phyloP scores from a whole-genome alignment of 257 asterid genomes.

The Solanum pimpinellifolium region DNA sequence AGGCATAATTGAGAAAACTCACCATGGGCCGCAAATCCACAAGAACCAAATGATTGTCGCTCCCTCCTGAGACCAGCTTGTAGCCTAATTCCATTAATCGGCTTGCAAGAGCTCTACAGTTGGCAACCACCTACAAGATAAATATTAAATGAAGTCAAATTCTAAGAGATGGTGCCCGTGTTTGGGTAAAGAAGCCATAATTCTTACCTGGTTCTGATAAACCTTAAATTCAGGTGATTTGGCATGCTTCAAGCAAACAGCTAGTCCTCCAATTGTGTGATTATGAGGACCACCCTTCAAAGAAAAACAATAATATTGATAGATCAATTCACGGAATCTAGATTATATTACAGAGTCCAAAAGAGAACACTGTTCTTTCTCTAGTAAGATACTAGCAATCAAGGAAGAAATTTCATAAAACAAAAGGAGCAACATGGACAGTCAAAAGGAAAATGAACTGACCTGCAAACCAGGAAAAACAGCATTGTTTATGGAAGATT shows the following conservation, averaged over 20 bases:
- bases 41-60: conserved; percentile 95
- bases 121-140: conserved; percentile 56
- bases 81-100: conserved; percentile 71
- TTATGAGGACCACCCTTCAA: conserved; percentile 91
- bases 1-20: conserved; percentile 4
- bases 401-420: background rate
- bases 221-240: conserved; percentile 64
- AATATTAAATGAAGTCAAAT: background rate
- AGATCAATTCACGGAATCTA: background rate
- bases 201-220: conserved; percentile 66
- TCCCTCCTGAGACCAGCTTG: conserved; percentile 88
- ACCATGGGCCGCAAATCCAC: conserved; percentile 92
- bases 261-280: conserved; percentile 90
- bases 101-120: conserved; percentile 81
- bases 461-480: conserved; percentile 97
- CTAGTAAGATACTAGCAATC: background rate
- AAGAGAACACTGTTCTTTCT: background rate
- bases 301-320: background rate
- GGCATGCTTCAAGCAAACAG: conserved; percentile 75
- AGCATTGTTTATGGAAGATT: conserved; percentile 79
- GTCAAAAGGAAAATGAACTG: background rate
- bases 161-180: background rate
- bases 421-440: background rate
- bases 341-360: background rate
- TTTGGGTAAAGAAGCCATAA: background rate